A percentile compares a stretch with the other conserved stretches of the same genome.
Evolutionary conservation across 2,329 filamentous ascomycete genomes (phyloP).

Genomic region (Trichoderma atroviride): DNA sequence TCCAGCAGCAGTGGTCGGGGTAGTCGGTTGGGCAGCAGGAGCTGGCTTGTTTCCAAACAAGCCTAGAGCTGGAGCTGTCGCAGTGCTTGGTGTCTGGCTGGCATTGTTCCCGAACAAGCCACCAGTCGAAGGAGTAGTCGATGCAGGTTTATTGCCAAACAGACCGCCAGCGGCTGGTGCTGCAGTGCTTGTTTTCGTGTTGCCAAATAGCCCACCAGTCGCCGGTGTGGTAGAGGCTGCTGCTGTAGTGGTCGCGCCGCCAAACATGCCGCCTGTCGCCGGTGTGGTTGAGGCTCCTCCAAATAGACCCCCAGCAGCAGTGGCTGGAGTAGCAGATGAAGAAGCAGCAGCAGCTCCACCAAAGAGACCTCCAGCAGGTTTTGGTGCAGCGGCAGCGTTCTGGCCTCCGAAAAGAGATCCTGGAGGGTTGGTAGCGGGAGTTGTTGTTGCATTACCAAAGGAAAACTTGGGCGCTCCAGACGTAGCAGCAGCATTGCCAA

Average conservation of each 20-base stretch:
- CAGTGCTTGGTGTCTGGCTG: constrained; percentile 20
- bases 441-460: constrained; percentile 41
- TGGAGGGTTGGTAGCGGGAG: constrained; percentile 37
- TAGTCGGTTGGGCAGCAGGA: constrained; percentile 1
- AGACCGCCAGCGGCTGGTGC: constrained; percentile 31
- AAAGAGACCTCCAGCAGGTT: constrained; percentile 36
- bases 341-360: constrained; percentile 34
- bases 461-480: constrained; percentile 44
- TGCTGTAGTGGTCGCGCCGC: constrained; percentile 32
- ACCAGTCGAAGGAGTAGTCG: constrained; percentile 32
- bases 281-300: constrained; percentile 35
- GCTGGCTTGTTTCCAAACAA: constrained; percentile 30
- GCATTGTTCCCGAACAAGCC: constrained; percentile 35
- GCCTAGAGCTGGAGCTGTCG: constrained; percentile 25
- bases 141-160: constrained; percentile 33
- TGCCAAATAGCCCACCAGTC: constrained; percentile 33
- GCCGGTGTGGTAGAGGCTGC: constrained; percentile 31
- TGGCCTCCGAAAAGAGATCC: constrained; percentile 39
- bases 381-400: constrained; percentile 36
- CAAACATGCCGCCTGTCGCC: constrained; percentile 40
- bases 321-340: constrained; percentile 36
- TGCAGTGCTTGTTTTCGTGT: constrained; percentile 28
- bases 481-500: constrained; percentile 40
- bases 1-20: constrained; percentile 30
- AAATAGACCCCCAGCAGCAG: constrained; percentile 35